Base-by-base conservation (phyloP, 345 rosid species). In the Citrus mangshanensis region DNA sequence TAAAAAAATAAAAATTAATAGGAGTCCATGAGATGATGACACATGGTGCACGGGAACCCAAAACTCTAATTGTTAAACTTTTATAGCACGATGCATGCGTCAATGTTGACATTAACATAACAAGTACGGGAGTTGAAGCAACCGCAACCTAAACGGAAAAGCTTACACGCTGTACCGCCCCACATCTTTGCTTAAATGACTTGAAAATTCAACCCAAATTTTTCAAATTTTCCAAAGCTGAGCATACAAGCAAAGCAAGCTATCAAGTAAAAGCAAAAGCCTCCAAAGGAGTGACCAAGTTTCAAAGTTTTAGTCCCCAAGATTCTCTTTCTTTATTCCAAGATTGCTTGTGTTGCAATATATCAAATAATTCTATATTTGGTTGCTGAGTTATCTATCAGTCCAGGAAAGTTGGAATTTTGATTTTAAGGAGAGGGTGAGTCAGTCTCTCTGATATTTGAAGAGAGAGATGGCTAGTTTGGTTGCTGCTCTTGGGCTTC, bases 401-500 rank as follows among this genome's bases (percentile, higher is more conserved):
- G 4, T 56, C 75, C 81, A 25, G 21, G 66, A 83, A 83, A 64
- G 8, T 84, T 35, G 83, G 84, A 85, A 80, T 74, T 18, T 54
- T 54, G 6, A 18, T 54, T 79, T 59, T 71, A 24, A 78, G 83
- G 63, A 67, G 80, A 72, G n/a, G 28, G 40, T 62, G n/a, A 28
- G 40, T 62, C 66, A 28, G 40, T 62, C 66, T 46, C 16, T 46
- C 16, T 46, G 51, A 46, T 46, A 13, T 60, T 56, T 4, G 7
- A 24, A 6, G 18, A 21, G 37, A 21, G 81, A 84, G 81, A 93
- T 89, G 93, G 88, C 85, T 70, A 61, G 85, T 70, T 79, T 89
- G 81, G 69, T 86, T 69, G 73, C 82, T 37, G 85, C 82, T 78
- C 86, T 85, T 61, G 73, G 84, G 68, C 76, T 87, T 0, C 89